These are phyloP conservation scores for Cercophora samala DNA, from an alignment of 495 filamentous ascomycete genomes.

Conservation along the genomic window DNA sequence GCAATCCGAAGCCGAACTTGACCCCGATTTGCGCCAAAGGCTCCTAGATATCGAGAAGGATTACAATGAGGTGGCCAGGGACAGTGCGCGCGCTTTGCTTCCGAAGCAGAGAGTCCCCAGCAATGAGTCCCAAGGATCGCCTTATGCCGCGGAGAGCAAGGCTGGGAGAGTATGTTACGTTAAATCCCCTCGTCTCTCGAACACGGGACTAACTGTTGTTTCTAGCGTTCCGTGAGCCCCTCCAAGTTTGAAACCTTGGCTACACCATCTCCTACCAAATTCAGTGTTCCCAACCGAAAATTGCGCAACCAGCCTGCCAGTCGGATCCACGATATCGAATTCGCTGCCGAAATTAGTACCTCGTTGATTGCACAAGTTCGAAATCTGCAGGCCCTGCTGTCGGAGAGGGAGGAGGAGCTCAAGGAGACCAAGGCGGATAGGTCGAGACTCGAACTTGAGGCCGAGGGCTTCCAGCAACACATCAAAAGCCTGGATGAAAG, in stretches of 20 bases:
- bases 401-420: slow-evolving; percentile 81
- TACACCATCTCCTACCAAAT: slow-evolving; percentile 83
- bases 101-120: slow-evolving; percentile 75
- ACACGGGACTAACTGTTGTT: slow-evolving; percentile 24
- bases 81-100: slow-evolving; percentile 84
- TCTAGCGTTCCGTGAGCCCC: slow-evolving; percentile 65
- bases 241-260: slow-evolving; percentile 81
- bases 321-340: slow-evolving; percentile 89
- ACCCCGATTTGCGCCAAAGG: slow-evolving; percentile 76
- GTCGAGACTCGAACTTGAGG: slow-evolving; percentile 74
- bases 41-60: slow-evolving; percentile 86
- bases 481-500: slow-evolving; percentile 82
- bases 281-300: slow-evolving; percentile 77
- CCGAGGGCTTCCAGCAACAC: slow-evolving; percentile 72
- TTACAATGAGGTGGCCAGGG: slow-evolving; percentile 89
- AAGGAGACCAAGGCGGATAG: slow-evolving; percentile 70
- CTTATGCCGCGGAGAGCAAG: slow-evolving; percentile 56
- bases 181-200: neutral
- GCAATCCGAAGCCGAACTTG: slow-evolving; percentile 76
- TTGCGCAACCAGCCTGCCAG: slow-evolving; percentile 85
- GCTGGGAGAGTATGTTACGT: slow-evolving; percentile 48
- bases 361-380: slow-evolving; percentile 86
- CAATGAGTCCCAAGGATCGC: slow-evolving; percentile 61
- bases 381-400: slow-evolving; percentile 75
- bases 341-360: slow-evolving; percentile 91